phyloP scores from a whole-genome alignment of 202 grass and related monocot genomes.

The Schoenoplectus tabernaemontani region DNA sequence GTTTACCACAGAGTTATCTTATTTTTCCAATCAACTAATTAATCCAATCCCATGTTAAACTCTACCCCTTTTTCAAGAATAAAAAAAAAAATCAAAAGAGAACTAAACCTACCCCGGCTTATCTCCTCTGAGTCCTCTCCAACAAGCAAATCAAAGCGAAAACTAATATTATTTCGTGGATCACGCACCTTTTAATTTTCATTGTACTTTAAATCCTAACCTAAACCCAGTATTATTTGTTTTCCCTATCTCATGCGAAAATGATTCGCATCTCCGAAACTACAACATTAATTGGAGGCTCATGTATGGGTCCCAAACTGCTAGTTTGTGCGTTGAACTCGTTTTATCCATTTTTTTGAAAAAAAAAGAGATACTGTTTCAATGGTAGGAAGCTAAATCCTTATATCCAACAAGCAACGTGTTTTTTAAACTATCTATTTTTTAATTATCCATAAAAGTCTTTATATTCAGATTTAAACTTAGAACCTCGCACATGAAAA shows the following conservation, averaged over 20 bases:
- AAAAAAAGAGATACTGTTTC: no score
- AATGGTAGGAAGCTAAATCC: no score
- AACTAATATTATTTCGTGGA: conserved; percentile 7
- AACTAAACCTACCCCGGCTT: conserved; percentile 1
- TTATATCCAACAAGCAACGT: no score
- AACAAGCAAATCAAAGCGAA: neutral
- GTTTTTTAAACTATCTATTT: no score
- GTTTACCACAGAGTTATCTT: neutral
- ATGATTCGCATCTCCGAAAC: neutral
- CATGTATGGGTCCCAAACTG: no score
- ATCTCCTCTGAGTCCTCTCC: neutral
- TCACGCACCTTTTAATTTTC: neutral
- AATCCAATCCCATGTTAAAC: neutral
- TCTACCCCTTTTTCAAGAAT: neutral
- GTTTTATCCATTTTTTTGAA: no score
- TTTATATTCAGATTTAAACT: no score
- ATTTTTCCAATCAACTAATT: neutral
- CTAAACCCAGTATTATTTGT: conserved; percentile 10
- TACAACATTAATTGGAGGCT: no score
- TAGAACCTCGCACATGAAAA: no score
- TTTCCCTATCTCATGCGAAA: conserved; percentile 8
- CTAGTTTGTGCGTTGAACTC: no score
- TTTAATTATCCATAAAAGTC: no score
- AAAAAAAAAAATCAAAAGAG: neutral
- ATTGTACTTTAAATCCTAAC: conserved; percentile 14